Base-by-base conservation (phyloP, 768 basidiomycete genomes). In the Mycena crocata region DNA sequence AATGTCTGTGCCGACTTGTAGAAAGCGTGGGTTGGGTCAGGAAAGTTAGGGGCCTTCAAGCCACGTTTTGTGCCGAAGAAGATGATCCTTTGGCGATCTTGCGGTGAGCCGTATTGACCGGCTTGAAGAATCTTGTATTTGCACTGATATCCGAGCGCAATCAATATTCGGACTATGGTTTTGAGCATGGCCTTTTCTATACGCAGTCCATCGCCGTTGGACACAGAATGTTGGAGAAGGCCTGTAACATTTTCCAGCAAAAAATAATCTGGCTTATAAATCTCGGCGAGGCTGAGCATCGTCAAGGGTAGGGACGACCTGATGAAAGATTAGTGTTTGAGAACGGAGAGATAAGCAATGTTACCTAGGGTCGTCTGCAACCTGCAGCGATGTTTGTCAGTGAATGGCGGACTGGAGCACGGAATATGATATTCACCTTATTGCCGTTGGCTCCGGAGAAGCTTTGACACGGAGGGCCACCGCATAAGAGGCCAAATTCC, bases 391-490 rank as follows among this genome's bases (percentile, higher is more conserved):
- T 32, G 57, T 48, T 21, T 57, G 8, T 30, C 31, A 32, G 13
- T 12, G 44, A 60, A 52, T 26, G 58, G 32, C 9, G 7, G 19
- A 5, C 45, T 19, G 19, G 10, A 28, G 7, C 5, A 49, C 28
- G 28, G 15, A 17, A 15, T 40, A 40, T 55, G 28, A 5, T 1
- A 40, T 40, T 73, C 64, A 89, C 90, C 73, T 87, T 88, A 39
- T 78, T 75, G 65, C 88, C 87, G 60, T 93, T 93, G 64, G 89
- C 89, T 0, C 77, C 71, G 65, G 88, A 90, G 69, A 92, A 93
- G 3, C 89, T 85, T 68, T 93, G 93, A 71, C 92, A 93, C 15
- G 92, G 92, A 5, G 92, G 91, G 4, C 91, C 90, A 64, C 92
- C 91, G 75, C 84, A 91, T n/a, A 93, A 86, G 59, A 93, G 85